Base-by-base conservation (phyloP, 164 flowering plant species). In the Macadamia integrifolia region DNA sequence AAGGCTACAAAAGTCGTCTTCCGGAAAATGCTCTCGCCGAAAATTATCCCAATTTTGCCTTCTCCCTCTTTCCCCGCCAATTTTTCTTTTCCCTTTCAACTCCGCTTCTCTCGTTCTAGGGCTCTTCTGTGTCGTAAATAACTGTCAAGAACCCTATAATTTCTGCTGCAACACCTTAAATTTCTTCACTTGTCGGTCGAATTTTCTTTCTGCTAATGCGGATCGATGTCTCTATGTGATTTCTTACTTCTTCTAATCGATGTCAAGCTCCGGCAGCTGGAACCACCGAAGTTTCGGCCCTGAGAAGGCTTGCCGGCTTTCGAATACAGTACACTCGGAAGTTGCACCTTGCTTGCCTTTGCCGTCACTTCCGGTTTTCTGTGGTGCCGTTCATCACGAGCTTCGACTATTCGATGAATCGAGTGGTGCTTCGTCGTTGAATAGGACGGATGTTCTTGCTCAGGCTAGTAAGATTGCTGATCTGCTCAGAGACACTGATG, bases 291-390 rank as follows among this genome's bases (percentile, higher is more conserved):
- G 88, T 55, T 78, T 86, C 72, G 84, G 88, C 32, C 58, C 55
- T 17, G 78, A 67, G 57, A 67, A 58, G 62, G 66, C 76, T 18
- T 78, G 75, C 65, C 64, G 81, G 32, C 83, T 94, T 2, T 69
- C 93, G 42, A 94, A 89, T 74, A 87, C 96, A 0, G 68, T 85
- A 13, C 87, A 94, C 75, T 83, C 97, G 35, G 99, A 94, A 58
- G 86, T 89, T 9, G 92, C 93, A 0, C 81, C 95, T 57, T 81
- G 85, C 78, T 66, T 94, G 71, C 95, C 99, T 58, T 74, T 94
- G 73, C 93, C 93, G 42, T 83, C 88, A 64, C 84, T 94, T 14
- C 98, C 99, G 28, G 83, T 86, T 6, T 89, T 86, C 81, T 92
- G 87, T 63, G 99, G 99, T 18, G 92, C 93, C 6, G 66, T 78